phyloP scores from a whole-genome alignment of 306 rosid species.

The Amphicarpaea edgeworthii region DNA sequence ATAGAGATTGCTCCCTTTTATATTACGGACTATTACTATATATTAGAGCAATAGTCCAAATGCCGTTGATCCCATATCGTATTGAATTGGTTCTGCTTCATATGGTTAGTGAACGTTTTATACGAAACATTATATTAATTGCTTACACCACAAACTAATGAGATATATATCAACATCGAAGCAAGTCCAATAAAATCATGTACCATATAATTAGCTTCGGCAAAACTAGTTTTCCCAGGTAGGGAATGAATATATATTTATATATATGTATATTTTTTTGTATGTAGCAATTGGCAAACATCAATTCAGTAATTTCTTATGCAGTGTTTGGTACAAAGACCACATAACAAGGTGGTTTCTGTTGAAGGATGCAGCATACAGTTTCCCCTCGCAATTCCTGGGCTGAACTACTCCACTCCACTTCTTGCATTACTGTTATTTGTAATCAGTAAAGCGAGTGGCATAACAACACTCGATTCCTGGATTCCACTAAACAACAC shows the following conservation, averaged over 20 bases:
- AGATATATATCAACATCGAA: not conserved
- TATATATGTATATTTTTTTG: too few relatives aligned
- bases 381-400: slow-evolving; percentile 27
- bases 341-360: slow-evolving; percentile 38
- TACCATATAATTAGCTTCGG: not conserved
- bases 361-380: slow-evolving; percentile 44
- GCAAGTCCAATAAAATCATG: slow-evolving; percentile 1
- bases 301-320: slow-evolving; percentile 3
- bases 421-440: slow-evolving; percentile 36
- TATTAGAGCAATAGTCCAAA: too few relatives aligned
- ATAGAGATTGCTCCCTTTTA: too few relatives aligned
- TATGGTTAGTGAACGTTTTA: too few relatives aligned
- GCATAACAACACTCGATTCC: slow-evolving; percentile 32
- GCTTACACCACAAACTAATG: not conserved
- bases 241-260: not conserved
- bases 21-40: too few relatives aligned
- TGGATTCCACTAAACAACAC: slow-evolving; percentile 44
- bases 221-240: not conserved
- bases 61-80: too few relatives aligned
- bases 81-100: too few relatives aligned
- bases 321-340: slow-evolving; percentile 37
- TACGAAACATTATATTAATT: not conserved
- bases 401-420: slow-evolving; percentile 43
- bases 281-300: slow-evolving; percentile 30
- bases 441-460: slow-evolving; percentile 31